phyloP scores from a whole-genome alignment of 163 green algal genomes.

The Chlamydomonas reinhardtii region DNA sequence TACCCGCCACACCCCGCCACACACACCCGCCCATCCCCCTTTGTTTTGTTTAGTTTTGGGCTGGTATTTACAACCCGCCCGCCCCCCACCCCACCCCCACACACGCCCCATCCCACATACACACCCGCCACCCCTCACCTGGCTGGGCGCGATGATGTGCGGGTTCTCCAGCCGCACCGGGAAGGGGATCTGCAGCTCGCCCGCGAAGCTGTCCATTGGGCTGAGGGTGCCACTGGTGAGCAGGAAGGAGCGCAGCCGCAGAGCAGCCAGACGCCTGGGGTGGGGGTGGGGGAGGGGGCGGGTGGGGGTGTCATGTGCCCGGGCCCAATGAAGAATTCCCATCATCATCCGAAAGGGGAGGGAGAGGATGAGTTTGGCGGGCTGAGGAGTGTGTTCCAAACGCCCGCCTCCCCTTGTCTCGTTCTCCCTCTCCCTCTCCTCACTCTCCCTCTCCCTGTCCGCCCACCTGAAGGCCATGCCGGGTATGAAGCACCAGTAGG shows the following conservation, averaged over 20 bases:
- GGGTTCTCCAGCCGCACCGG: constrained; percentile 92
- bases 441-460: neutral
- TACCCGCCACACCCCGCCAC: too few species aligned
- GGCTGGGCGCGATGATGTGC: constrained; percentile 89
- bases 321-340: too few species aligned
- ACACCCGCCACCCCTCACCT: constrained; percentile 65
- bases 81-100: neutral
- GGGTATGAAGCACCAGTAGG: constrained; percentile 93
- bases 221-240: constrained; percentile 94
- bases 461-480: constrained; percentile 72
- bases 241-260: constrained; percentile 75
- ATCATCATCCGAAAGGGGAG: too few species aligned
- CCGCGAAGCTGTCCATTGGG: constrained; percentile 90
- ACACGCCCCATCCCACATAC: neutral
- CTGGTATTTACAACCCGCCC: too few species aligned
- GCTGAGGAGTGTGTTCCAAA: too few species aligned
- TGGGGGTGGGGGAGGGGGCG: neutral
- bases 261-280: constrained; percentile 45
- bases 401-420: too few species aligned
- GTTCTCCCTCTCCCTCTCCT: too few species aligned
- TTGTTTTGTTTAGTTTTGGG: too few species aligned
- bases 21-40: too few species aligned
- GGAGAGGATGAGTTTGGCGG: too few species aligned
- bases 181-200: constrained; percentile 92
- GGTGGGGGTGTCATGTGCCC: too few species aligned